A percentile compares a stretch with the other conserved stretches of the same genome.
Evolutionary conservation across 192 early-diverging fungal species (phyloP).

Genomic region (Coemansia sp.): DNA sequence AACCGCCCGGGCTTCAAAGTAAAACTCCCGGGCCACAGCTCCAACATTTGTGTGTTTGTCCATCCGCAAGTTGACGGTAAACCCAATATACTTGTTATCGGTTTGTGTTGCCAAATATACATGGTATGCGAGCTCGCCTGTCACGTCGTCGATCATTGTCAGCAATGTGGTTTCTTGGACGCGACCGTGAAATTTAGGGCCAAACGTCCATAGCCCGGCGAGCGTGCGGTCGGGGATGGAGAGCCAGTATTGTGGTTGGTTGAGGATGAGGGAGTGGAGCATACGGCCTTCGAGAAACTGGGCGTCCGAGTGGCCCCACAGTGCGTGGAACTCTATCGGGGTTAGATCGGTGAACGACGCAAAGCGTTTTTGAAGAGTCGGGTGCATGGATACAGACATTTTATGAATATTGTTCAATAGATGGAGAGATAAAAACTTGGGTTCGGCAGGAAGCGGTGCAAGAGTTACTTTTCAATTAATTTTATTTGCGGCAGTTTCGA

Average conservation of each 20-base stretch:
- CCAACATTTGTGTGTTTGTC: not conserved
- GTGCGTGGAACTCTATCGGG: constrained; percentile 16
- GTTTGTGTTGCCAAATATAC: not conserved
- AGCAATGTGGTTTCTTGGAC: constrained; percentile 22
- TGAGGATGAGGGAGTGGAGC: constrained; percentile 1
- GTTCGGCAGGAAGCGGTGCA: too few species aligned
- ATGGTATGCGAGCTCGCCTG: constrained; percentile 24
- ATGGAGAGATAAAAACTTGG: too few species aligned
- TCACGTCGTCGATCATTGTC: constrained; percentile 32
- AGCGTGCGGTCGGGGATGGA: constrained; percentile 10
- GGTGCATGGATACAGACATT: constrained; percentile 6
- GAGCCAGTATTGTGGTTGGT: constrained; percentile 14
- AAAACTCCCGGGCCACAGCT: constrained; percentile 8
- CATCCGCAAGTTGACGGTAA: constrained; percentile 39
- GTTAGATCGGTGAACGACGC: constrained; percentile 10
- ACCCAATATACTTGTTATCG: constrained; percentile 5
- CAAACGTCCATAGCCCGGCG: constrained; percentile 31
- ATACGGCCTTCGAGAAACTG: constrained; percentile 19
- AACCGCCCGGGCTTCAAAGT: constrained; percentile 13
- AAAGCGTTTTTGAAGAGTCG: constrained; percentile 11
- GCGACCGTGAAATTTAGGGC: not conserved
- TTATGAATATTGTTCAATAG: not conserved
- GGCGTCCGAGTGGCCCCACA: constrained; percentile 15
- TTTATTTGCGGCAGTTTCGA: too few species aligned
- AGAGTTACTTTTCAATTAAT: too few species aligned